Conservation (phyloP, 2,329 filamentous ascomycete species). For the Ophiostoma tasmaniense region DNA sequence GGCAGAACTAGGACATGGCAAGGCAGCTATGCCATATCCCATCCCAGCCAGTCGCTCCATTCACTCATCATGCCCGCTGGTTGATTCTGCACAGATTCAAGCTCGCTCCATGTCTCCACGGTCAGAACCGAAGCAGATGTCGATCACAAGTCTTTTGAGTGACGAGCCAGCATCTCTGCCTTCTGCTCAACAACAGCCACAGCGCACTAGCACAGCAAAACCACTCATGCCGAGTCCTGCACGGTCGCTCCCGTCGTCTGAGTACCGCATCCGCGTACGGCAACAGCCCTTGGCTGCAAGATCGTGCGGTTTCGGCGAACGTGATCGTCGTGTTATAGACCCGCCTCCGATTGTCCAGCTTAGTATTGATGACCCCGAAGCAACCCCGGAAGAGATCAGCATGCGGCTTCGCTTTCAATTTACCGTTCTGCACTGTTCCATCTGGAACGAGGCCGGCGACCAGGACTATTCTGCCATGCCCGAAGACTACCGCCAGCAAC, state of each 20-base stretch:
- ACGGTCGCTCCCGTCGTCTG: conserved; percentile 17
- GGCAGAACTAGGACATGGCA: neutral
- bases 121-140: conserved; percentile 25
- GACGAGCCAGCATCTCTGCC: conserved; percentile 16
- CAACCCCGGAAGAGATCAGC: conserved; percentile 46
- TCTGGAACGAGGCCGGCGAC: conserved; percentile 61
- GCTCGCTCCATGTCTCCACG: neutral
- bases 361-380: conserved; percentile 49
- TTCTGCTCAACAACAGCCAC: neutral
- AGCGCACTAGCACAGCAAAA: neutral
- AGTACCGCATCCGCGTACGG: conserved; percentile 51
- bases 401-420: conserved; percentile 50
- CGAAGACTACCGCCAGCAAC: conserved; percentile 61
- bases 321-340: conserved; percentile 73
- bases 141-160: conserved; percentile 27
- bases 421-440: conserved; percentile 66
- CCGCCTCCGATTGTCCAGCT: conserved; percentile 76
- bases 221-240: neutral
- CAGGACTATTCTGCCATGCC: conserved; percentile 64
- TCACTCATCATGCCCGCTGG: neutral
- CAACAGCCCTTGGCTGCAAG: conserved; percentile 72
- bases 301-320: conserved; percentile 75
- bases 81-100: neutral
- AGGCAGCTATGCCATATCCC: neutral
- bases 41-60: neutral